These are phyloP conservation scores for Cyberlindnera japonica DNA, from an alignment of 805 yeast genomes.

Conservation along the genomic window DNA sequence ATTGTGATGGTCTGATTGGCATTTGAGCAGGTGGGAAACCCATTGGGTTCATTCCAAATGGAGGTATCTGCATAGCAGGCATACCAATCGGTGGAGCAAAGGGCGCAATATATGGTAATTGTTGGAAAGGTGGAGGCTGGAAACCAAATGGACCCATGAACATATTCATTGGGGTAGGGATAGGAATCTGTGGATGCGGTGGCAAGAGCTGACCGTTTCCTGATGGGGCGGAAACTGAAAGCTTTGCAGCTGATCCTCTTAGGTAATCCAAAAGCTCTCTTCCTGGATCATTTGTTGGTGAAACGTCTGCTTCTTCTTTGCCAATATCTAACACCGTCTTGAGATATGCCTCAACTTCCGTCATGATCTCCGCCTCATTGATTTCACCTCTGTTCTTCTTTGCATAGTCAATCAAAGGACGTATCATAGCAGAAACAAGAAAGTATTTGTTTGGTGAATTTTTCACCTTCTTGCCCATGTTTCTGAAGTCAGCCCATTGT, in stretches of 20 bases:
- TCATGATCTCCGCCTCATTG: constrained; percentile 56
- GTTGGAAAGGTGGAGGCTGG: constrained; percentile 22
- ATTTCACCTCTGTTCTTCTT: constrained; percentile 45
- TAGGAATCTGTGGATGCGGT: constrained; percentile 7
- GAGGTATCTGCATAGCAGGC: constrained; percentile 9
- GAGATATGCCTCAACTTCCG: constrained; percentile 60
- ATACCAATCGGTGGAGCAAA: constrained; percentile 19
- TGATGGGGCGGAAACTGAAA: no score
- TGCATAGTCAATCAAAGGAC: constrained; percentile 47
- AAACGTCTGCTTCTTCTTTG: constrained; percentile 23
- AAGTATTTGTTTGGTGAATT: constrained; percentile 32
- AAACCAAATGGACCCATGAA: constrained; percentile 17
- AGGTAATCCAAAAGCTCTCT: constrained; percentile 69
- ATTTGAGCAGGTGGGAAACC: constrained; percentile 14
- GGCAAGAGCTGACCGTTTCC: constrained; percentile 9
- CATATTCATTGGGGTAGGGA: constrained; percentile 13
- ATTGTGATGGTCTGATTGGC: constrained; percentile 12
- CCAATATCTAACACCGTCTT: constrained; percentile 61
- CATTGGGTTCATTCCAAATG: constrained; percentile 11
- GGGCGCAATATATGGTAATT: constrained; percentile 22
- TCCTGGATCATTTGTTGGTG: constrained; percentile 53
- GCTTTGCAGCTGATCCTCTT: constrained; percentile 45
- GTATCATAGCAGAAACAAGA: constrained; percentile 38
- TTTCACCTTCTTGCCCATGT: constrained; percentile 30
- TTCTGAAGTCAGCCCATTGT: constrained; percentile 68